Evolutionary conservation across 1,139 yeast genomes (phyloP), one percentile per base, ranked within the genome.

Genomic region (Candida labiduridarum): DNA sequence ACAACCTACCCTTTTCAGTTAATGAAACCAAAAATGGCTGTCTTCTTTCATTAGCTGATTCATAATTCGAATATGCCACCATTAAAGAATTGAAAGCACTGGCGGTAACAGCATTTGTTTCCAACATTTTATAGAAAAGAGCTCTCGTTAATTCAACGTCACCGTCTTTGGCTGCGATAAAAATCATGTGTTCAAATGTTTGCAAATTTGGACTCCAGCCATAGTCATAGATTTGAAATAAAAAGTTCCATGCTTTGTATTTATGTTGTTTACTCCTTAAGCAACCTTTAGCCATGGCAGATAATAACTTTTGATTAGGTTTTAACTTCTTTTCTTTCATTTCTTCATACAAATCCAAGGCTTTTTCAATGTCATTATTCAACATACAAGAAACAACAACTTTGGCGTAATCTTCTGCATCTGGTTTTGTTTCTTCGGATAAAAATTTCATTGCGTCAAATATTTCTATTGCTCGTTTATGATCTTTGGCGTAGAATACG

Each of bases 391-490:
- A 76, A 8, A 83, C 76, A 19, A 92, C 79, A 69, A 91, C 80
- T 14, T 87, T 81, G 52, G 85, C 84, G 65, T 90, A 94, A 0
- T 90, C 82, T 18, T 72, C 68, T 0, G 81, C 64, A 46, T 84
- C 87, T 0, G 98, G 97, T 48, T 80, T 79, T 2, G 89, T 81
- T 31, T 71, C 68, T 6, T 74, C 63, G 0, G 95, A 83, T 55
- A 87, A 67, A 63, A 89, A 92, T 64, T 90, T 92, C 91, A 94
- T 85, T 55, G 90, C 82, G 59, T 87, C 94, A 64, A 94, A 94
- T 1, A 89, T 74, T 47, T 84, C 83, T 51, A 82, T 79, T 0
- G 96, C 96, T 56, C 82, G 84, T 34, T 76, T 68, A 56, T 76
- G 83, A 52, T 84, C 79, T 22, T 71, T 70, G 19, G 80, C 62